Evolutionary conservation across 2,329 filamentous ascomycete species (phyloP).

Genomic region (Raffaelea albimanens): DNA sequence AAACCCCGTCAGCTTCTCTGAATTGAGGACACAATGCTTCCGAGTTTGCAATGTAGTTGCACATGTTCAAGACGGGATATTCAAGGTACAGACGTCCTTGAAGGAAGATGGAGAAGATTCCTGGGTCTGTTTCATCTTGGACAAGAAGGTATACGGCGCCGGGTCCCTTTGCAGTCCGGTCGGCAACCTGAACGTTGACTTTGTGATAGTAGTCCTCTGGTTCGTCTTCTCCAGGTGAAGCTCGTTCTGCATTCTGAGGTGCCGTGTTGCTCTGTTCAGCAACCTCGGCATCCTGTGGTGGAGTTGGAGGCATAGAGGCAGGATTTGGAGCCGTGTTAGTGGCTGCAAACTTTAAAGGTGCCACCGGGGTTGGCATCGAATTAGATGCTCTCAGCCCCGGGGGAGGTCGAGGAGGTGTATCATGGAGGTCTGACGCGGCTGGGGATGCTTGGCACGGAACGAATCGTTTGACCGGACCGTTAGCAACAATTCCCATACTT

Average conservation of each 20-base stretch:
- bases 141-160: slow-evolving; percentile 7
- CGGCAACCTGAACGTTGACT: slow-evolving; percentile 6
- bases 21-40: slow-evolving; percentile 10
- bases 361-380: neutral
- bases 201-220: slow-evolving; percentile 5
- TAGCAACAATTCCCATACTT: neutral
- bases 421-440: too few species aligned
- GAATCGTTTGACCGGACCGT: neutral
- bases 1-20: slow-evolving; percentile 8
- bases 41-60: slow-evolving; percentile 11
- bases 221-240: neutral
- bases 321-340: too few species aligned
- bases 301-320: too few species aligned
- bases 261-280: neutral
- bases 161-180: slow-evolving; percentile 6
- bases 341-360: too few species aligned
- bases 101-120: slow-evolving; percentile 8
- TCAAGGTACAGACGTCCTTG: slow-evolving; percentile 10
- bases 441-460: neutral
- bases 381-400: neutral
- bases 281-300: neutral
- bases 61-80: slow-evolving; percentile 11
- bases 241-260: too few species aligned
- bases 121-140: neutral
- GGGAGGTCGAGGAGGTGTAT: too few species aligned